A percentile compares a stretch with the other conserved stretches of the same genome.
These are phyloP conservation scores for Vachellia pachyceras DNA, from an alignment of 306 rosid species.

Conservation along the genomic window DNA sequence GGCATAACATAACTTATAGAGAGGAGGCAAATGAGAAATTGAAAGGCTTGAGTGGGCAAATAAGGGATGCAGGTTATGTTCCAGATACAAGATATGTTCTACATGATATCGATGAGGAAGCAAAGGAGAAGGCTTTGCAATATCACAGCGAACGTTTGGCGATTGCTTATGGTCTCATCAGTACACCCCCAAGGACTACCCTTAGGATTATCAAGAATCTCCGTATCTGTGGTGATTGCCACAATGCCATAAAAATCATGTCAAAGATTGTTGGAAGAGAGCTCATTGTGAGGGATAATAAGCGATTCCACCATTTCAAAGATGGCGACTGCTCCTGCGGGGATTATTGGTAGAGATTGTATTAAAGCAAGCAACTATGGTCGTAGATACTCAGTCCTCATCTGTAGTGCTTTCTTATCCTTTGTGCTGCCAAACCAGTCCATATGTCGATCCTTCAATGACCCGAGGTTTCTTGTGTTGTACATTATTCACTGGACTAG, in stretches of 20 bases:
- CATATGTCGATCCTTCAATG: slow-evolving; percentile 30
- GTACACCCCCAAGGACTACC: slow-evolving; percentile 96
- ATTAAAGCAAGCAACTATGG: not conserved
- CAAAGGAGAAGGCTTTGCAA: slow-evolving; percentile 88
- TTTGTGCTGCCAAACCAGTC: slow-evolving; percentile 33
- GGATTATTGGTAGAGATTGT: slow-evolving; percentile 75
- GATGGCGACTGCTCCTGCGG: slow-evolving; percentile 91
- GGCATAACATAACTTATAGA: slow-evolving; percentile 52
- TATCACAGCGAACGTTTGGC: slow-evolving; percentile 94
- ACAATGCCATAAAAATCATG: slow-evolving; percentile 91
- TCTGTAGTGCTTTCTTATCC: slow-evolving; percentile 25
- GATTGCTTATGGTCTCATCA: slow-evolving; percentile 91
- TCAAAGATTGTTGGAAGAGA: slow-evolving; percentile 91
- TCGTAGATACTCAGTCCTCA: slow-evolving; percentile 35
- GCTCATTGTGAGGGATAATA: slow-evolving; percentile 92
- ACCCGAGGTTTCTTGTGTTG: not conserved
- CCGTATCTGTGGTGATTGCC: slow-evolving; percentile 95
- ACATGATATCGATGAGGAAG: slow-evolving; percentile 92
- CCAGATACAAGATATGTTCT: slow-evolving; percentile 94
- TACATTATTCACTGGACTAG: slow-evolving; percentile 24
- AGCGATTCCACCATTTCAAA: slow-evolving; percentile 93
- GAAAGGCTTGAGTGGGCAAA: slow-evolving; percentile 79
- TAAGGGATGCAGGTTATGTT: slow-evolving; percentile 92
- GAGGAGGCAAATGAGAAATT: slow-evolving; percentile 56
- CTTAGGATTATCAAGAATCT: slow-evolving; percentile 93